phyloP scores from a whole-genome alignment of 2,329 filamentous ascomycete species.

The Calonectria leucothoes region DNA sequence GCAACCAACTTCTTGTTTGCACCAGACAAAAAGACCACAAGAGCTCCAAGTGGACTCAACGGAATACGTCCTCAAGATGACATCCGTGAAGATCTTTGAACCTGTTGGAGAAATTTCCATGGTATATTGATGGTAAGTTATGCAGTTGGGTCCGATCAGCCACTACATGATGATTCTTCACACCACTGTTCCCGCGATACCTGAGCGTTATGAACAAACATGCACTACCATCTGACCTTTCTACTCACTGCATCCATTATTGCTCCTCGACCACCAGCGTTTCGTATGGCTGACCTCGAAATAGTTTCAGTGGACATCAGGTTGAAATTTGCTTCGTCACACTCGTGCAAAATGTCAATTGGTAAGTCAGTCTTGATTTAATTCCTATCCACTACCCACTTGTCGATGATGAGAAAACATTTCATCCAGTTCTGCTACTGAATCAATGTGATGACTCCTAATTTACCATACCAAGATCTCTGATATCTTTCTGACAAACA shows the following conservation, averaged over 20 bases:
- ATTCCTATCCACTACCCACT: background rate
- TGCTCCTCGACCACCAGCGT: too few relatives aligned
- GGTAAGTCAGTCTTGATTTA: conserved; percentile 26
- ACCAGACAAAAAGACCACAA: background rate
- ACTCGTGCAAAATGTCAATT: background rate
- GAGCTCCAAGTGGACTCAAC: background rate
- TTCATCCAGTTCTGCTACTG: conserved; percentile 82
- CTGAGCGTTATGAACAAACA: conserved; percentile 76
- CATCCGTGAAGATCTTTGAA: background rate
- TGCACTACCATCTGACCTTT: conserved; percentile 79
- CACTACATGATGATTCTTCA: conserved; percentile 63
- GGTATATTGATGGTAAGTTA: conserved; percentile 36
- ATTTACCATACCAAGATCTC: conserved; percentile 74
- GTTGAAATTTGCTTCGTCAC: background rate
- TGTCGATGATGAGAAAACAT: conserved; percentile 72
- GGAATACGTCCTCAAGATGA: too few relatives aligned
- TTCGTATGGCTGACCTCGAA: background rate
- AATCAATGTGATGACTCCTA: conserved; percentile 72
- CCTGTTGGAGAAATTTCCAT: background rate
- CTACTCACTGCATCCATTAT: too few relatives aligned
- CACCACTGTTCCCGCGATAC: conserved; percentile 72
- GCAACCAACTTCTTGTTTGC: conserved; percentile 23
- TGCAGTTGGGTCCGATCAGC: conserved; percentile 16
- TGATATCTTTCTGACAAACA: conserved; percentile 53
- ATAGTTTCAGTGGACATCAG: background rate